Conservation (phyloP, 2,329 filamentous ascomycete species). For the Colletotrichum plurivorum region DNA sequence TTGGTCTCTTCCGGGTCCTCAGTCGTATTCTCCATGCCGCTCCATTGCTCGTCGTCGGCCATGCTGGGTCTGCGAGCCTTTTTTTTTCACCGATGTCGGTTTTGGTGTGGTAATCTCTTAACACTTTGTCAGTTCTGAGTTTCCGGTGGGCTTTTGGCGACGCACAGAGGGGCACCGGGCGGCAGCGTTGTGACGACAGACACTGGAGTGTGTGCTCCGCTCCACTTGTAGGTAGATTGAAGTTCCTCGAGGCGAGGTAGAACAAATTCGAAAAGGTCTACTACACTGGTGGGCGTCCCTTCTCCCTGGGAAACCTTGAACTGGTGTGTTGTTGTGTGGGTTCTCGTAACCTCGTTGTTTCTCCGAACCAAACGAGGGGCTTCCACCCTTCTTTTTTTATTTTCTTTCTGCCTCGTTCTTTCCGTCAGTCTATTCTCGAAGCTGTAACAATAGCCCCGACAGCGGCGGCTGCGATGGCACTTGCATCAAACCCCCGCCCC, state of each 20-base stretch:
- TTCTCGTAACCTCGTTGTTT: constrained; percentile 18
- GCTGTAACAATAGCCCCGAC: background rate
- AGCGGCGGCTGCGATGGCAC: constrained; percentile 22
- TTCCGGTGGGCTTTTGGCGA: constrained; percentile 7
- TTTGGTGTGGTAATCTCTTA: background rate
- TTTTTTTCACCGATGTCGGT: background rate
- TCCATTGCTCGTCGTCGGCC: constrained; percentile 64
- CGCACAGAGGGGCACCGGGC: constrained; percentile 10
- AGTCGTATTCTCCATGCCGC: constrained; percentile 74
- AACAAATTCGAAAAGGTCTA: background rate
- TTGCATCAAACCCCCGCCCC: constrained; percentile 10
- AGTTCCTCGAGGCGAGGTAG: background rate
- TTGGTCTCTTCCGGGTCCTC: constrained; percentile 84
- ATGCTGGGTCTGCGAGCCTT: constrained; percentile 32
- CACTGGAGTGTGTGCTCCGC: background rate
- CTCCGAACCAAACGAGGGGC: constrained; percentile 1
- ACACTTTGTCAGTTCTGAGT: constrained; percentile 15
- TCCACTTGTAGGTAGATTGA: background rate
- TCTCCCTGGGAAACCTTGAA: background rate
- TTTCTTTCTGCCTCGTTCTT: no score
- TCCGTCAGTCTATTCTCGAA: background rate
- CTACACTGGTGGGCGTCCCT: background rate
- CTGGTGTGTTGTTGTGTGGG: background rate
- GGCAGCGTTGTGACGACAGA: constrained; percentile 12
- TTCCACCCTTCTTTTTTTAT: background rate